Conservation (phyloP, 345 rosid species). For the Gossypium longicalyx region DNA sequence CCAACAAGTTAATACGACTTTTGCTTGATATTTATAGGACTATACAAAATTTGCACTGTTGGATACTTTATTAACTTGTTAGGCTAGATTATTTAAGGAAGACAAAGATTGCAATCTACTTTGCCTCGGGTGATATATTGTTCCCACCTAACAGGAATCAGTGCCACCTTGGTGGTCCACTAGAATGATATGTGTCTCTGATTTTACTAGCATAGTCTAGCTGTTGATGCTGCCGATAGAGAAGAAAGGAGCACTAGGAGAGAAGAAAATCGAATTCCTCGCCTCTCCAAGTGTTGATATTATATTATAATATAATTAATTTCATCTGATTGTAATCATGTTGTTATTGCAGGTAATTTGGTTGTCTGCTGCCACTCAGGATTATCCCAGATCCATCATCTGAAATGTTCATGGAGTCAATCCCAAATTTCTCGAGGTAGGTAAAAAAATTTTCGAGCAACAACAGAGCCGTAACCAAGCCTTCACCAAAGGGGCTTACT, state of each 20-base stretch:
- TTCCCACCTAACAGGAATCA: background rate
- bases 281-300: background rate
- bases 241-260: background rate
- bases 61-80: background rate
- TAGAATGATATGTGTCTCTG: too few species aligned
- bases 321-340: background rate
- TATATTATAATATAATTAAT: background rate
- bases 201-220: background rate
- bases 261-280: background rate
- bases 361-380: constrained; percentile 91
- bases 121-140: background rate
- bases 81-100: background rate
- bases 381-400: constrained; percentile 66
- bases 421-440: constrained; percentile 86
- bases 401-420: constrained; percentile 96
- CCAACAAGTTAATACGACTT: background rate
- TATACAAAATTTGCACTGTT: background rate
- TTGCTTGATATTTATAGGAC: background rate
- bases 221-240: background rate
- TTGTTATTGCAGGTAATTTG: constrained; percentile 65
- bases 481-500: constrained; percentile 71
- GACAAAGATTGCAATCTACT: background rate
- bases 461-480: constrained; percentile 45
- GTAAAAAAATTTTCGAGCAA: constrained; percentile 52
- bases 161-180: background rate